Percentiles rank a stretch among this genome's conserved stretches.
phyloP scores from a whole-genome alignment of 768 basidiomycete genomes.

The Tricholoma bakamatsutake region DNA sequence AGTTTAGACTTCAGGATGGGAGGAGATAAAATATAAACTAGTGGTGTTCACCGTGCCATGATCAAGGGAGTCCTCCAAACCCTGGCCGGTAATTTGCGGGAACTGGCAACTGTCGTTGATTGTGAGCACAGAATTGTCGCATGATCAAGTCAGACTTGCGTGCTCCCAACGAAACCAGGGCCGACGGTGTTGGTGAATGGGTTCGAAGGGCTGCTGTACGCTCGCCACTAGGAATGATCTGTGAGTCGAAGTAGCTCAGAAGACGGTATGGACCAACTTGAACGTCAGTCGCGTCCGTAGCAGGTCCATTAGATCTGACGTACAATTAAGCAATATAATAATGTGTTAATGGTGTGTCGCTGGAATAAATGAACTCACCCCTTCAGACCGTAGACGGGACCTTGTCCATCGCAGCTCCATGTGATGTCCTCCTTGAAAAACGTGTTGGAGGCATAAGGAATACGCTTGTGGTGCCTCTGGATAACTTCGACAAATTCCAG shows the following conservation, averaged over 20 bases:
- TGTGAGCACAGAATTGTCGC: neutral
- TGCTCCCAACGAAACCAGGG: conserved; percentile 38
- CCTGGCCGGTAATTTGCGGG: conserved; percentile 42
- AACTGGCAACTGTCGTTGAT: conserved; percentile 38
- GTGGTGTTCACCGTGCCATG: conserved; percentile 33
- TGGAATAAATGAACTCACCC: conserved; percentile 16
- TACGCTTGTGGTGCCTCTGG: conserved; percentile 49
- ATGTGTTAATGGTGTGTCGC: neutral
- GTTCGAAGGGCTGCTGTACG: conserved; percentile 29
- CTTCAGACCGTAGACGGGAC: conserved; percentile 29
- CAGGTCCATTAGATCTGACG: conserved; percentile 20
- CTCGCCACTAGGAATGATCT: conserved; percentile 34
- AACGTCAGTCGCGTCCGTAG: conserved; percentile 24
- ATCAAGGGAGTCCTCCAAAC: conserved; percentile 36
- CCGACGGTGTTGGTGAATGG: conserved; percentile 38
- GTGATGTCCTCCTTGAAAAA: conserved; percentile 42
- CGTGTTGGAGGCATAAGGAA: conserved; percentile 44
- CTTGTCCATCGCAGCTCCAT: conserved; percentile 39
- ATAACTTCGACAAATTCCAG: conserved; percentile 47
- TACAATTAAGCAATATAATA: neutral
- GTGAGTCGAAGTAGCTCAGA: neutral
- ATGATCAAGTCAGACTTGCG: conserved; percentile 21
- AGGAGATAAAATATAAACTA: neutral
- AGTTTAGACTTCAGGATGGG: neutral
- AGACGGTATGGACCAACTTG: conserved; percentile 20